Evolutionary conservation across 2,329 filamentous ascomycete species (phyloP), one percentile per base, ranked within the genome.

Genomic region (Fusarium gaditjirri): DNA sequence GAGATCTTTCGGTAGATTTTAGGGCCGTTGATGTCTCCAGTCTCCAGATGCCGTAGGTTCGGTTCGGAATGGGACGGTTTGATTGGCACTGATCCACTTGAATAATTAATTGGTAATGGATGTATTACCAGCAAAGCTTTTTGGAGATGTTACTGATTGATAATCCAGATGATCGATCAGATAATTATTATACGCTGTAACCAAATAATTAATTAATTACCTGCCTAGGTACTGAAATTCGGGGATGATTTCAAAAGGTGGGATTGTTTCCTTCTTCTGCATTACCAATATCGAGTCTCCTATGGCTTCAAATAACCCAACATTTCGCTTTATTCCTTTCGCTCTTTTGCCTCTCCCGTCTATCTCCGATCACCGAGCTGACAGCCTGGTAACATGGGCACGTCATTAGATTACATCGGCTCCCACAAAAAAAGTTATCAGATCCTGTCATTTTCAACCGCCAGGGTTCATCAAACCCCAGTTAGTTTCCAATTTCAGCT

Each of bases 281-380:
- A 49, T 49, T 11, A 38, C 16, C 43, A 25, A 16, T 43, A 46
- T 29, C 8, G 27, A 21, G 19, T 31, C 10, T n/a, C 47, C 17
- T 42, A 29, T 38, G 11, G 29, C 25, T 57, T 59, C 58, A 62
- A 57, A 64, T 74, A 66, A 19, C 29, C 44, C 46, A 68, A 46
- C 42, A 68, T 54, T 52, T 72, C 70, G 70, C 61, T 53, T 14
- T 54, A 63, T 43, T 67, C 19, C 27, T 39, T 47, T 71, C 70
- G 70, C 70, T 73, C 27, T 71, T 61, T 68, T 73, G 41, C 36
- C 55, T 54, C 50, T 29, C 53, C 54, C 54, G 70, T 47, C 66
- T 73, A 71, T 52, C 62, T 73, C 70, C 70, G 63, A 72, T 42
- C 57, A 43, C 70, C 70, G 61, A 73, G 55, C 56, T 61, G 61